Evolutionary conservation across 129 eudicot species (phyloP).

Genomic region (Erigeron canadensis): DNA sequence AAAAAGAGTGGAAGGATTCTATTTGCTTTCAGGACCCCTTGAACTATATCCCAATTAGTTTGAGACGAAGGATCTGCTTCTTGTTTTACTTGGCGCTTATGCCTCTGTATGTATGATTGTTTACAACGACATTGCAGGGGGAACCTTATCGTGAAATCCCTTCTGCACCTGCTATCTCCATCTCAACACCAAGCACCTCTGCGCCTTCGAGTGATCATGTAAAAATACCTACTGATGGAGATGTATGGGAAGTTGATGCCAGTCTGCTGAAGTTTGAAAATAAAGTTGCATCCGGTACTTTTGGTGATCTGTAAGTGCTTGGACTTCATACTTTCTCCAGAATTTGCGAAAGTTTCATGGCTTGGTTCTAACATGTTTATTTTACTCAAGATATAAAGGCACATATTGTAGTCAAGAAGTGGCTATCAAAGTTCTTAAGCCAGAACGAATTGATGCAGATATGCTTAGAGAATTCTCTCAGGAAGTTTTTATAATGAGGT

Average conservation of each 20-base stretch:
- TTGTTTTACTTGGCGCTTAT: too few species aligned
- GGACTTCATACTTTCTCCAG: neutral
- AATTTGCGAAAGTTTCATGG: conserved; percentile 9
- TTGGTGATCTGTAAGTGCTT: conserved; percentile 74
- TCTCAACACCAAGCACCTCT: conserved; percentile 20
- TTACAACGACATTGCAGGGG: conserved; percentile 35
- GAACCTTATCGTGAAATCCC: conserved; percentile 29
- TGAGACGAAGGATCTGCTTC: too few species aligned
- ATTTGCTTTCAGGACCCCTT: too few species aligned
- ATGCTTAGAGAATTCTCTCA: conserved; percentile 74
- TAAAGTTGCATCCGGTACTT: conserved; percentile 74
- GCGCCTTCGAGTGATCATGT: conserved; percentile 37
- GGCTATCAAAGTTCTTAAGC: conserved; percentile 80
- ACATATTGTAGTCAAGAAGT: conserved; percentile 76
- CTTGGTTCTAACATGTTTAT: conserved; percentile 9
- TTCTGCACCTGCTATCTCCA: conserved; percentile 23
- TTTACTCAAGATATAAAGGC: conserved; percentile 62
- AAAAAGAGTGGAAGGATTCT: too few species aligned
- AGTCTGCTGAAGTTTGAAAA: conserved; percentile 50
- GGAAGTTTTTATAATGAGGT: conserved; percentile 85
- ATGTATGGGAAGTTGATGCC: conserved; percentile 78
- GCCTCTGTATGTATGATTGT: neutral
- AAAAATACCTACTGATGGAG: conserved; percentile 67
- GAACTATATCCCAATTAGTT: too few species aligned
- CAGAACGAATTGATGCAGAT: conserved; percentile 60